Evolutionary conservation across 106 monocot species (phyloP), one percentile per base, ranked within the genome.

Genomic region (Acorus calamus): DNA sequence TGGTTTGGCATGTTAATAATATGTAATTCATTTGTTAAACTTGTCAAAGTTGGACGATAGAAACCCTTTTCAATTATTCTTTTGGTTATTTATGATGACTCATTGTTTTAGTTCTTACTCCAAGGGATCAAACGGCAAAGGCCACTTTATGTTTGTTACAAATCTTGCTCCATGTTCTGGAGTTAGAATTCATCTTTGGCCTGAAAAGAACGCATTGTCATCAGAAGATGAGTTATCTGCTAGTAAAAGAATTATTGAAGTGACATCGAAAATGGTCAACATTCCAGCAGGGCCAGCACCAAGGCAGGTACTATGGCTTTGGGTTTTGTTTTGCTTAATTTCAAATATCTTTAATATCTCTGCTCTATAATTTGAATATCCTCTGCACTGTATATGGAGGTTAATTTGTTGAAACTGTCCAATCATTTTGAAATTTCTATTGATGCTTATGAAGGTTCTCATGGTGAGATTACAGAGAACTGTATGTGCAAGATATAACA

Each of bases 111-210:
- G 28, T 53, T 76, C 62, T 28, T 62, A 4, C 44, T 28, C 66
- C 58, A 68, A 98, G 96, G 87, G 85, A 63, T 88, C 81, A 67
- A 67, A 80, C 70, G 91, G 91, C 45, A 83, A 68, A 66, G 78
- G 60, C 5, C 82, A 98, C 66, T 98, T 98, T 64, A 78, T 79
- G 10, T 80, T 98, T 76, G 96, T 98, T 47, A 98, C 91, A 52
- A 98, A 98, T 83, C 85, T 98, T 67, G 69, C 82, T 68, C 91
- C 96, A 7, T 98, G 96, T 79, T 83, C 82, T 71, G 96, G 96
- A 3, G 79, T 92, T 60, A 98, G 96, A 64, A 68, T 98, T 81
- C 96, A 98, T 62, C 83, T 98, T 52, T 98, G 96, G 96, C 81
- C 91, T 60, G 80, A 85, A 67, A 91, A 76, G 60, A 46, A 50